phyloP scores from a whole-genome alignment of 176 grass and related monocot species.

The Triticum dicoccoides region DNA sequence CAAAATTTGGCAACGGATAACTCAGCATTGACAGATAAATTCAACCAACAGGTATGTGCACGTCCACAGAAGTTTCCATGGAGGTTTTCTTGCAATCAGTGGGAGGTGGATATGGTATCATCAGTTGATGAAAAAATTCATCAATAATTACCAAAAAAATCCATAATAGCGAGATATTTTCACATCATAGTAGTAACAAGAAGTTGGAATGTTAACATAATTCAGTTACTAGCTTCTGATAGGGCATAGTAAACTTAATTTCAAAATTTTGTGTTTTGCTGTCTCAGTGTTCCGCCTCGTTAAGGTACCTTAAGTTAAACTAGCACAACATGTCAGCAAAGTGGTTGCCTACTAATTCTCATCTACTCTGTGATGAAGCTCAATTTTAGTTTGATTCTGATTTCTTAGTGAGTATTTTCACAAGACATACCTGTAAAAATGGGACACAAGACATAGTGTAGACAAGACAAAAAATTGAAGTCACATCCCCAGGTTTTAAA shows the following conservation, averaged over 20 bases:
- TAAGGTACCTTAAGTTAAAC: slow-evolving; percentile 12
- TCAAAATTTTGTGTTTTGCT: not conserved
- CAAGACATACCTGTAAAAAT: not conserved
- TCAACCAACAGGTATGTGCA: slow-evolving; percentile 83
- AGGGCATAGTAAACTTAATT: not conserved
- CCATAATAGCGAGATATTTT: not conserved
- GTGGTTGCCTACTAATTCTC: not conserved
- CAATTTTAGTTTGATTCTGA: not conserved
- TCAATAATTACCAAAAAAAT: not conserved
- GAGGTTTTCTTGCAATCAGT: not conserved
- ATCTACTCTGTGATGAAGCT: not conserved
- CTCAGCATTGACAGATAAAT: slow-evolving; percentile 89
- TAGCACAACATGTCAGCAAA: slow-evolving; percentile 1
- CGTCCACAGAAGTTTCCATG: not conserved
- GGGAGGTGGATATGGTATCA: not conserved
- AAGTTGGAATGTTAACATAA: slow-evolving; percentile 3
- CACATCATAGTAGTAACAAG: not conserved
- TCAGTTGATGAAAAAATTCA: not conserved
- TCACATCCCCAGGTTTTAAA: not conserved
- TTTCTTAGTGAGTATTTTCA: not conserved
- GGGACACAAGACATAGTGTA: not conserved
- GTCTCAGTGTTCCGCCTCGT: not conserved
- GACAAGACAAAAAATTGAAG: not conserved
- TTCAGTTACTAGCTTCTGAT: slow-evolving; percentile 1
- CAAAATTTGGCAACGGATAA: slow-evolving; percentile 86